Conservation (phyloP, 257 asterid species). For the Solanum sitiens region DNA sequence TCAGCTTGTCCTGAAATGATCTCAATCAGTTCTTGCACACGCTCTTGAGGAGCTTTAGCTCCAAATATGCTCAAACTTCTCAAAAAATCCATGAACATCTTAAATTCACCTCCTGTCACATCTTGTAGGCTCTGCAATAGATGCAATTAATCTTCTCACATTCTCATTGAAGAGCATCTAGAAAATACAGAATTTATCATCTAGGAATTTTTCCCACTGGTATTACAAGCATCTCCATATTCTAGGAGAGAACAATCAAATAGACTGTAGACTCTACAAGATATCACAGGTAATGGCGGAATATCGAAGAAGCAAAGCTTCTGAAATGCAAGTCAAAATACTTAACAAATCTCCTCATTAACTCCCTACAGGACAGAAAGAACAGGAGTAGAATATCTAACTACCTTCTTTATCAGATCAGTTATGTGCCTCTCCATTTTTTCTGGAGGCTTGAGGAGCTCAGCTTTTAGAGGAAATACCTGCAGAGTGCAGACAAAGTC, state of each 20-base stretch:
- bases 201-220: neutral
- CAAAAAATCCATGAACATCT: slow-evolving; percentile 86
- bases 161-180: neutral
- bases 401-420: slow-evolving; percentile 72
- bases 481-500: slow-evolving; percentile 31
- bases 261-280: neutral
- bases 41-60: slow-evolving; percentile 61
- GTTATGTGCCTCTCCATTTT: slow-evolving; percentile 95
- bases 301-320: neutral
- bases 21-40: slow-evolving; percentile 76
- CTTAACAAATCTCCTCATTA: neutral
- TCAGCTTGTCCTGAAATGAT: slow-evolving; percentile 94
- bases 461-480: slow-evolving; percentile 88
- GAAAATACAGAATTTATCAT: neutral
- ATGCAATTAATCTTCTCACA: slow-evolving; percentile 1
- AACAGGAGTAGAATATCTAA: neutral
- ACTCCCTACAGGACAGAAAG: neutral
- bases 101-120: slow-evolving; percentile 93
- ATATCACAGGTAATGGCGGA: neutral
- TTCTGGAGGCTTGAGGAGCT: slow-evolving; percentile 73
- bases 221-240: neutral
- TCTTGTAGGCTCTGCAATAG: slow-evolving; percentile 82
- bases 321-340: neutral
- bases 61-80: slow-evolving; percentile 75
- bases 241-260: neutral